A percentile compares a stretch with the other conserved stretches of the same genome.
These are phyloP conservation scores for Sechiopsis laciniata DNA, from an alignment of 306 rosid species.

Conservation along the genomic window DNA sequence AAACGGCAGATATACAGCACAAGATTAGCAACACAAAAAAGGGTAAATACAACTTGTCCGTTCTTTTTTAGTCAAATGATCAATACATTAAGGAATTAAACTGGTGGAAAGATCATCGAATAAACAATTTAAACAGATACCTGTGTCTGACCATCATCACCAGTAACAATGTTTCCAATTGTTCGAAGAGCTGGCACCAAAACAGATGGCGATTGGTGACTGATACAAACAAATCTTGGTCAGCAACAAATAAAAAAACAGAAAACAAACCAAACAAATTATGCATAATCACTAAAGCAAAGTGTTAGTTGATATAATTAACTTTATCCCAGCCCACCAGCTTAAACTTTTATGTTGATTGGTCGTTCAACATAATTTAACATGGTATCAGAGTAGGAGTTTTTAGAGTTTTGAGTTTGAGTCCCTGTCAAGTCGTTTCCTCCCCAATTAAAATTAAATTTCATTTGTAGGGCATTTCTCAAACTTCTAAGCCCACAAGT, in stretches of 20 bases:
- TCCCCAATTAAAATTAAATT: too few species aligned
- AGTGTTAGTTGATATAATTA: too few species aligned
- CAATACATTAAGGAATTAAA: background rate
- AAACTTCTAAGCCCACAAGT: too few species aligned
- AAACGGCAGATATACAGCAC: background rate
- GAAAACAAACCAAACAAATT: background rate
- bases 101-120: background rate
- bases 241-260: background rate
- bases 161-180: slow-evolving; percentile 55
- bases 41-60: background rate
- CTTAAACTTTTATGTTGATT: too few species aligned
- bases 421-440: too few species aligned
- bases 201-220: slow-evolving; percentile 50
- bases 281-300: background rate
- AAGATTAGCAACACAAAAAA: background rate
- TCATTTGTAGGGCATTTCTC: too few species aligned
- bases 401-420: too few species aligned
- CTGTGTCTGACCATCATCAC: slow-evolving; percentile 65
- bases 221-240: slow-evolving; percentile 25
- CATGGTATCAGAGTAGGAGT: too few species aligned
- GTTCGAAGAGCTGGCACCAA: slow-evolving; percentile 60
- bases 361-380: too few species aligned
- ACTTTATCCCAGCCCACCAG: too few species aligned
- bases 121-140: slow-evolving; percentile 24
- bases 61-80: background rate